These are phyloP conservation scores for Sclerotinia nivalis DNA, from an alignment of 2,329 filamentous ascomycete genomes.

Conservation along the genomic window DNA sequence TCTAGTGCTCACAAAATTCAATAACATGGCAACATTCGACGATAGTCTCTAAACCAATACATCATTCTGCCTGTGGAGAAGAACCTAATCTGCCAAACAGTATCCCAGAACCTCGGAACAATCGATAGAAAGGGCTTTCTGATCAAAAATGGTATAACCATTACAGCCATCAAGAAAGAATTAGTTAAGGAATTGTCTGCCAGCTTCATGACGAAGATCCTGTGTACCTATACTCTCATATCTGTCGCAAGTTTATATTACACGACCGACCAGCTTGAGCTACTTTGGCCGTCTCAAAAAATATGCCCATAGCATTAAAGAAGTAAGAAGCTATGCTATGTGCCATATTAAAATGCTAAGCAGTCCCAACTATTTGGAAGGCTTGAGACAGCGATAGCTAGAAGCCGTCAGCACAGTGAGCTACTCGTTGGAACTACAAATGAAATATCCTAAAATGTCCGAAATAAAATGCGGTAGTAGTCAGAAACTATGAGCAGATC, in stretches of 20 bases:
- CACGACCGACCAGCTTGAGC: not conserved
- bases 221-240: not conserved
- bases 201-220: not conserved
- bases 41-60: not conserved
- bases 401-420: not conserved
- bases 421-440: not conserved
- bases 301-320: not conserved
- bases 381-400: not conserved
- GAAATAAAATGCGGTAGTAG: not conserved
- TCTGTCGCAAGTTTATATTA: no score
- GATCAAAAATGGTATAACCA: not conserved
- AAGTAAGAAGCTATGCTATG: not conserved
- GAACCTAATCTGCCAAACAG: not conserved
- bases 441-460: not conserved
- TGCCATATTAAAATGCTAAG: no score
- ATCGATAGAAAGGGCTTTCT: not conserved
- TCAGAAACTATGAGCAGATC: not conserved
- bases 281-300: not conserved
- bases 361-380: not conserved
- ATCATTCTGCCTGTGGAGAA: not conserved
- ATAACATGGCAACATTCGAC: not conserved
- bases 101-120: not conserved
- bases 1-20: not conserved
- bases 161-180: not conserved
- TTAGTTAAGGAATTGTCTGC: not conserved